Conservation (phyloP, 2,329 filamentous ascomycete species). For the Xylaria multiplex region DNA sequence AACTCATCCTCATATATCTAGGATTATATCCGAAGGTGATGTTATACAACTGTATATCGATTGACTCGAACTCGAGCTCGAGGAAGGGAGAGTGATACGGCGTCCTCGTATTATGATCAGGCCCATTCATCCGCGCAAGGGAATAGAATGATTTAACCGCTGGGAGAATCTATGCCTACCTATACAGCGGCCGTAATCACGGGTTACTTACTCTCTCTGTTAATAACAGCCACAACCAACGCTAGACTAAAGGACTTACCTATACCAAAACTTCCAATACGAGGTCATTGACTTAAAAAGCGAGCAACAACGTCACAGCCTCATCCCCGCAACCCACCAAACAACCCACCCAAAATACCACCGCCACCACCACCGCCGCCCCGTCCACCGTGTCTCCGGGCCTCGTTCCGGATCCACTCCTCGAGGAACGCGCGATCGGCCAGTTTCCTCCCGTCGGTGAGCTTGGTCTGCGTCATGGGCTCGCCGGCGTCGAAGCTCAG, state of each 20-base stretch:
- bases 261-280: neutral
- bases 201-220: slow-evolving; percentile 8
- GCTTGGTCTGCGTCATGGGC: slow-evolving; percentile 59
- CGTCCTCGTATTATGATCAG: neutral
- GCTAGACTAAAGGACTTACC: slow-evolving; percentile 10
- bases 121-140: too few relatives aligned
- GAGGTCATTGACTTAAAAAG: neutral
- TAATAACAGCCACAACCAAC: neutral
- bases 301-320: neutral
- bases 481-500: slow-evolving; percentile 68
- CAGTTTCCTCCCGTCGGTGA: slow-evolving; percentile 61
- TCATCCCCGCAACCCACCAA: slow-evolving; percentile 45
- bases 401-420: slow-evolving; percentile 65
- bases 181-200: neutral
- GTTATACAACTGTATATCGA: neutral
- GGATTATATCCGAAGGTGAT: neutral
- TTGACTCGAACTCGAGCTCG: neutral
- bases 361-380: slow-evolving; percentile 52
- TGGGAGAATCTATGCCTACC: neutral
- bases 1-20: neutral
- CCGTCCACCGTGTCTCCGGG: slow-evolving; percentile 57
- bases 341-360: slow-evolving; percentile 47
- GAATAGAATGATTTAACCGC: too few relatives aligned
- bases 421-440: slow-evolving; percentile 61
- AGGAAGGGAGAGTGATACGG: neutral